These are phyloP conservation scores for Sisymbrium irio DNA, from an alignment of 345 rosid species.

Conservation along the genomic window DNA sequence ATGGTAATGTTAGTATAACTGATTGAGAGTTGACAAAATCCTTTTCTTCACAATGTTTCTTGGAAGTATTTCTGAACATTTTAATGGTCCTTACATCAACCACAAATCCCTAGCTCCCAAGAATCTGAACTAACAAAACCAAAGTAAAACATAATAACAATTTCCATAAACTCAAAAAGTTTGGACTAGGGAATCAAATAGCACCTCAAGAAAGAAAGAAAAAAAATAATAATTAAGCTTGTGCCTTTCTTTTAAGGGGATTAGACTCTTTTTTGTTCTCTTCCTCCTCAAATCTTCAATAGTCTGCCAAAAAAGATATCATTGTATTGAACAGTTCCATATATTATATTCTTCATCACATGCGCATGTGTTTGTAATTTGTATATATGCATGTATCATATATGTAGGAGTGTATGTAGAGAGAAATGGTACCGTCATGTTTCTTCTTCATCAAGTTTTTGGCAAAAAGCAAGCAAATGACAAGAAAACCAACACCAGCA, in stretches of 20 bases:
- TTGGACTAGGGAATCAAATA: not conserved
- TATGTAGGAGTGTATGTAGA: not conserved
- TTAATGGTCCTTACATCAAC: constrained; percentile 3
- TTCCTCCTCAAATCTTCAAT: constrained; percentile 23
- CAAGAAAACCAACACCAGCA: constrained; percentile 83
- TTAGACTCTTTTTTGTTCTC: constrained; percentile 26
- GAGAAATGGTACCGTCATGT: constrained; percentile 29
- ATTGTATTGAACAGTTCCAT: not conserved
- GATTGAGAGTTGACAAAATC: not conserved
- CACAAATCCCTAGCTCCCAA: constrained; percentile 20
- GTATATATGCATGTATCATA: not conserved
- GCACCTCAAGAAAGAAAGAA: not conserved
- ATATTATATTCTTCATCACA: constrained; percentile 8
- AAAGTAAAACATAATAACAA: constrained; percentile 19
- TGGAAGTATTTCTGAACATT: not conserved
- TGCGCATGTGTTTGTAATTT: constrained; percentile 26
- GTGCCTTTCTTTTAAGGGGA: constrained; percentile 14
- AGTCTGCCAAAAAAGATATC: constrained; percentile 25
- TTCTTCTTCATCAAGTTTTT: constrained; percentile 69
- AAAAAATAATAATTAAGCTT: not conserved
- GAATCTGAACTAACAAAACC: constrained; percentile 14
- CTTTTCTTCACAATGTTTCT: not conserved
- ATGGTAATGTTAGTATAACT: not conserved
- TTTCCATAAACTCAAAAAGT: not conserved
- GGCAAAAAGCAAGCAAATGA: constrained; percentile 80